Evolutionary conservation across 2,329 filamentous ascomycete genomes (phyloP).

Genomic region (Paraphaeosphaeria minitans): DNA sequence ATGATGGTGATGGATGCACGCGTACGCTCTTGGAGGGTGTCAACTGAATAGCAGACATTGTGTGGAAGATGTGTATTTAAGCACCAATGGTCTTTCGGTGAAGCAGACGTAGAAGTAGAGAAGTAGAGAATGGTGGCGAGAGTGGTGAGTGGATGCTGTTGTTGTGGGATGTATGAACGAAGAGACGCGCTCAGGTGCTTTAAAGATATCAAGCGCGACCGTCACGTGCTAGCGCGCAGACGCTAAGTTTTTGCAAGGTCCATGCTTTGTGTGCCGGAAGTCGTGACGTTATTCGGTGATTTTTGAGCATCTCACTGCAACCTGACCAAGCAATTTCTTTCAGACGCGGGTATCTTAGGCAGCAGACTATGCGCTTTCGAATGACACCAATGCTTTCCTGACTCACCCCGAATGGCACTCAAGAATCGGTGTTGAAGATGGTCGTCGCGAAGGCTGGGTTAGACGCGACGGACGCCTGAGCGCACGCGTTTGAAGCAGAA

Average conservation of each 20-base stretch:
- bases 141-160: constrained; percentile 29
- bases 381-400: constrained; percentile 24
- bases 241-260: background rate
- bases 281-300: constrained; percentile 28
- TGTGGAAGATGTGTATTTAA: constrained; percentile 22
- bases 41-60: constrained; percentile 75
- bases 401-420: background rate
- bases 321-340: background rate
- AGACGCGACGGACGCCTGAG: constrained; percentile 14
- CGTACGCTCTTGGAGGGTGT: constrained; percentile 75
- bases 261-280: too few species aligned
- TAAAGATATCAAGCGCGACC: constrained; percentile 25
- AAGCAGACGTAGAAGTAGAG: constrained; percentile 24
- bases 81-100: constrained; percentile 18
- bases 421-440: constrained; percentile 15
- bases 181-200: constrained; percentile 21
- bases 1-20: constrained; percentile 32
- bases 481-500: constrained; percentile 35
- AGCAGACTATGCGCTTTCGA: constrained; percentile 13
- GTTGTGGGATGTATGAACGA: constrained; percentile 26
- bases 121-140: constrained; percentile 16
- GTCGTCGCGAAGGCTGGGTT: constrained; percentile 20
- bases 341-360: background rate
- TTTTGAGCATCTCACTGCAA: constrained; percentile 14
- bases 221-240: background rate